phyloP scores from a whole-genome alignment of 345 rosid genomes.

The Garcia nutans region DNA sequence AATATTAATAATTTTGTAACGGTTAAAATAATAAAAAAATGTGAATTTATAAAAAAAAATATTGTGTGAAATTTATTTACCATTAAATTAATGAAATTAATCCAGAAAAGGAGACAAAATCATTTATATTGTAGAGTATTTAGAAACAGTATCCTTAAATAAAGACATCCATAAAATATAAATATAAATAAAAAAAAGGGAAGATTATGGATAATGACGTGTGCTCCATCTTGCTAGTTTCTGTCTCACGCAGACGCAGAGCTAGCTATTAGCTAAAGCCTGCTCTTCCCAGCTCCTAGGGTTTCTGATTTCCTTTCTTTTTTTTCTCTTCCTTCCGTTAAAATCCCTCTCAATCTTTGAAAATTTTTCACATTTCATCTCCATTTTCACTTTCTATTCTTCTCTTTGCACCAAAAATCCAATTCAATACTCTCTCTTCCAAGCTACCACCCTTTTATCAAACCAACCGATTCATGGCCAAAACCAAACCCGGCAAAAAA shows the following conservation, averaged over 20 bases:
- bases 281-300: slow-evolving; percentile 16
- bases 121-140: too few species aligned
- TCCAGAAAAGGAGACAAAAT: too few species aligned
- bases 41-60: too few species aligned
- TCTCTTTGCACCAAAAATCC: background rate
- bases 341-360: background rate
- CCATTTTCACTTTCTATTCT: background rate
- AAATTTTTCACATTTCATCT: slow-evolving; percentile 11
- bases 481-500: slow-evolving; percentile 65
- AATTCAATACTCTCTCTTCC: background rate
- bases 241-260: too few species aligned
- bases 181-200: too few species aligned
- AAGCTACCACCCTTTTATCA: background rate
- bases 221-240: slow-evolving; percentile 16
- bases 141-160: too few species aligned
- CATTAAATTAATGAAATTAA: too few species aligned
- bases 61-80: too few species aligned
- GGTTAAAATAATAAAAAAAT: too few species aligned
- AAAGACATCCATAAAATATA: too few species aligned
- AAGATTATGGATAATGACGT: slow-evolving; percentile 29
- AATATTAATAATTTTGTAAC: too few species aligned
- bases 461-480: slow-evolving; percentile 42
- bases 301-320: slow-evolving; percentile 16
- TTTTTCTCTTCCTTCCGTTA: background rate
- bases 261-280: background rate